Percentiles rank a stretch among this genome's conserved stretches.
These are phyloP conservation scores for Psidium friedrichsthalianum DNA, from an alignment of 345 rosid species.

Conservation along the genomic window DNA sequence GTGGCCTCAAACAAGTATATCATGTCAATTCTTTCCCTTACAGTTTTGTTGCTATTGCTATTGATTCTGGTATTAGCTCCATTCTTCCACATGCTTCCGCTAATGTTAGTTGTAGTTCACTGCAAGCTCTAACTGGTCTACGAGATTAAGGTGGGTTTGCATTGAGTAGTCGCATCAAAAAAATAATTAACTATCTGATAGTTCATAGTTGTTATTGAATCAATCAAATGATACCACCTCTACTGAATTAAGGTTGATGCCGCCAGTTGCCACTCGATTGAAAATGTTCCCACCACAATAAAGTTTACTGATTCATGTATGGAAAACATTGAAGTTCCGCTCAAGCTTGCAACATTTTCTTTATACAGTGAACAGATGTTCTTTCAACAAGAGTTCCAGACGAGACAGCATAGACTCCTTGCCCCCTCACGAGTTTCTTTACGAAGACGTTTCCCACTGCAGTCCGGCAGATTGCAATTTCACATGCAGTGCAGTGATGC, in stretches of 20 bases:
- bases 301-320: neutral
- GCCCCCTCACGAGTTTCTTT: slow-evolving; percentile 49
- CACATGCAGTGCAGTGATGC: slow-evolving; percentile 51
- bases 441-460: slow-evolving; percentile 36
- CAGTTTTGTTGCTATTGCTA: neutral
- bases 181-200: neutral
- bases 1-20: neutral
- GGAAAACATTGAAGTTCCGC: neutral
- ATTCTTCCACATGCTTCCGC: neutral
- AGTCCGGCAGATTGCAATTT: slow-evolving; percentile 17
- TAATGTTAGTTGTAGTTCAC: neutral
- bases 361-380: slow-evolving; percentile 24
- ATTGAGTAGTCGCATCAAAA: neutral
- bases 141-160: neutral
- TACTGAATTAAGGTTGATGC: neutral
- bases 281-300: neutral
- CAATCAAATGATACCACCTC: neutral
- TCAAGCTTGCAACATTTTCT: neutral
- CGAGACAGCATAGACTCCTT: slow-evolving; percentile 13
- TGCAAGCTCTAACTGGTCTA: neutral
- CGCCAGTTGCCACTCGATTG: neutral
- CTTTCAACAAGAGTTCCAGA: slow-evolving; percentile 20
- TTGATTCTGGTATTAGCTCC: neutral
- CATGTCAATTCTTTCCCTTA: neutral
- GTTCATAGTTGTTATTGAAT: neutral